Base-by-base conservation (phyloP, 2,329 filamentous ascomycete genomes). In the Microascus cirrosus region DNA sequence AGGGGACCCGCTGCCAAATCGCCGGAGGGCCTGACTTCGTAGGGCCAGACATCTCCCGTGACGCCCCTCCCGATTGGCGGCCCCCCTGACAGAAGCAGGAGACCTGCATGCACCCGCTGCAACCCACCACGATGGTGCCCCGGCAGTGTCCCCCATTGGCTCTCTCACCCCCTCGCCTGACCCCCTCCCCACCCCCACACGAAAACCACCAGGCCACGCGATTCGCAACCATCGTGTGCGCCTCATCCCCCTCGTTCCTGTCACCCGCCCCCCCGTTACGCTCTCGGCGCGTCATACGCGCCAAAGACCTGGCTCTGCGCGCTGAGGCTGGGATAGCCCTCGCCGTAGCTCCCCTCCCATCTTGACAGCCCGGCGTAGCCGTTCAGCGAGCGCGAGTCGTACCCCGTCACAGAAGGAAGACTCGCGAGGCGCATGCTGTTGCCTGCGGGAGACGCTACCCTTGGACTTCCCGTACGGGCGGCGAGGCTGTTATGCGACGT, bases 261-360 rank as follows among this genome's bases (percentile, higher is more conserved):
- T 8, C 45, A 6, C 22, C 15, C 22, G 15, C 45, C 4, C 20
- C 3, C 45, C 4, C 15, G 28, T 32, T 51, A 56, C 24, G 55
- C 34, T 34, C 51, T 42, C 12, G 53, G 56, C 48, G 56, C 32
- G 39, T 53, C 56, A 34, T 58, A 54, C 20, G 20, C 34, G 12
- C 48, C 36, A 34, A 53, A 58, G 13, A 58, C 36, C 56, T 55
- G 54, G 36, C 54, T 42, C 28, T 75, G 75, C 35, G 71, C 61
- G 35, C 68, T 64, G 56, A 76, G 62, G 60, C 69, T 69, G 15
- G 73, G 64, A 56, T 76, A 76, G 42, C 62, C 65, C 55, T 74
- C 73, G 1, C 68, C 58, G 59, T 74, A 75, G 53, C 65, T 68
- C 18, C 70, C 62, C 20, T 76, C 74, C 74, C 74, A 76, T 56